These are phyloP conservation scores for Podospora comata DNA, from an alignment of 495 filamentous ascomycete genomes.

Conservation along the genomic window DNA sequence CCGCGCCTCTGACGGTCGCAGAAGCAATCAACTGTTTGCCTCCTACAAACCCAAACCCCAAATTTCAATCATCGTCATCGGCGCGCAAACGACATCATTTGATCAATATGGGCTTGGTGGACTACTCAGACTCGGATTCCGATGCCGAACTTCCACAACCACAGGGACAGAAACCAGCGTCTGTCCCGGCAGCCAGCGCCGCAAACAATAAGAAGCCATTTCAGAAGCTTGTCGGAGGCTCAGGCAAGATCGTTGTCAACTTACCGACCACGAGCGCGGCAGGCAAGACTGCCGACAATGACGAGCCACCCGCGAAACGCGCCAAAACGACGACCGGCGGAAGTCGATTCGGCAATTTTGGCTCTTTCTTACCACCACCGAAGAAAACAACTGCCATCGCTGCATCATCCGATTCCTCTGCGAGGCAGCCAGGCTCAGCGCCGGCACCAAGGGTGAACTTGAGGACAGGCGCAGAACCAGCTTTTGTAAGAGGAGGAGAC, in stretches of 20 bases:
- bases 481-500: slow-evolving; percentile 62
- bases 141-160: slow-evolving; percentile 56
- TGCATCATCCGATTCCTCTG: slow-evolving; percentile 11
- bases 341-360: slow-evolving; percentile 70
- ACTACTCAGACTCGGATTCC: slow-evolving; percentile 82
- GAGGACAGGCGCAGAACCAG: slow-evolving; percentile 75
- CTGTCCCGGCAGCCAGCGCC: slow-evolving; percentile 32
- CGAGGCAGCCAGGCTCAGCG: slow-evolving; percentile 35
- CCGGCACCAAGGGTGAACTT: slow-evolving; percentile 58
- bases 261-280: slow-evolving; percentile 48
- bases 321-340: slow-evolving; percentile 51
- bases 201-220: slow-evolving; percentile 50
- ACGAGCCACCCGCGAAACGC: slow-evolving; percentile 66
- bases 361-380: slow-evolving; percentile 81
- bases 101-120: slow-evolving; percentile 65
- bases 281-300: slow-evolving; percentile 42
- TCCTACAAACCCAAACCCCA: neutral
- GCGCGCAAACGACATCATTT: slow-evolving; percentile 1
- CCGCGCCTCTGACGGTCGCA: neutral
- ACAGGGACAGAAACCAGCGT: slow-evolving; percentile 27
- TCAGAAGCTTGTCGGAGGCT: slow-evolving; percentile 69
- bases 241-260: slow-evolving; percentile 67
- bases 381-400: slow-evolving; percentile 50
- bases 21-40: neutral
- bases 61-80: neutral